Evolutionary conservation across 768 basidiomycete species (phyloP).

Genomic region (Hericium rajendrae): DNA sequence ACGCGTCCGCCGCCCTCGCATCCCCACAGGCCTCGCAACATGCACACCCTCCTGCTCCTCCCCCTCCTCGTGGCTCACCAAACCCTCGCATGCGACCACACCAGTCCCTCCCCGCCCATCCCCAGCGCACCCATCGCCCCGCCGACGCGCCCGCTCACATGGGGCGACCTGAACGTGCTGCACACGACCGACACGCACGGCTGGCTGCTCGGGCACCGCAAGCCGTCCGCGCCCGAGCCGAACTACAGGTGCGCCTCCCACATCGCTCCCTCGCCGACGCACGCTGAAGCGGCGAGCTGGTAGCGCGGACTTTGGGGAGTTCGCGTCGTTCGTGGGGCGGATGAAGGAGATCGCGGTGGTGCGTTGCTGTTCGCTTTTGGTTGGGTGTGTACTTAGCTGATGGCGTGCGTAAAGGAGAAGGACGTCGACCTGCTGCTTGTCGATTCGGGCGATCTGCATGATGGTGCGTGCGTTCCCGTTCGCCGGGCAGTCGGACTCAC

Average conservation of each 20-base stretch:
- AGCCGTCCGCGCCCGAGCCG: slow-evolving; percentile 61
- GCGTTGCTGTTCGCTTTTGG: slow-evolving; percentile 6
- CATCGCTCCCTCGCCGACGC: neutral
- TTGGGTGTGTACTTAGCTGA: neutral
- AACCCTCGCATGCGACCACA: neutral
- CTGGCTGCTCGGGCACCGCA: slow-evolving; percentile 81
- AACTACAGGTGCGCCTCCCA: slow-evolving; percentile 46
- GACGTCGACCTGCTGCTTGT: slow-evolving; percentile 79
- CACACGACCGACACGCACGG: slow-evolving; percentile 82
- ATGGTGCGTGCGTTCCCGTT: slow-evolving; percentile 29
- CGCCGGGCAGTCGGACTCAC: neutral
- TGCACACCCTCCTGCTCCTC: too few species aligned
- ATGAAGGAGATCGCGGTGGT: slow-evolving; percentile 70
- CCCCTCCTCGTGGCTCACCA: too few species aligned
- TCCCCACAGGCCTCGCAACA: too few species aligned
- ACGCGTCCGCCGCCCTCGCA: too few species aligned
- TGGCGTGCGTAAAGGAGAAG: slow-evolving; percentile 31
- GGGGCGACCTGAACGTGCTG: slow-evolving; percentile 87
- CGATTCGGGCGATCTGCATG: slow-evolving; percentile 73
- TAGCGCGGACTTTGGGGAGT: slow-evolving; percentile 64
- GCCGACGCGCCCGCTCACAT: slow-evolving; percentile 61
- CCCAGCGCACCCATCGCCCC: slow-evolving; percentile 36
- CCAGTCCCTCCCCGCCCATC: slow-evolving; percentile 21
- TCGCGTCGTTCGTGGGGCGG: slow-evolving; percentile 75
- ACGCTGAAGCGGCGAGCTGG: neutral